phyloP scores from a whole-genome alignment of 495 filamentous ascomycete genomes.

The Lepidopterella palustris region DNA sequence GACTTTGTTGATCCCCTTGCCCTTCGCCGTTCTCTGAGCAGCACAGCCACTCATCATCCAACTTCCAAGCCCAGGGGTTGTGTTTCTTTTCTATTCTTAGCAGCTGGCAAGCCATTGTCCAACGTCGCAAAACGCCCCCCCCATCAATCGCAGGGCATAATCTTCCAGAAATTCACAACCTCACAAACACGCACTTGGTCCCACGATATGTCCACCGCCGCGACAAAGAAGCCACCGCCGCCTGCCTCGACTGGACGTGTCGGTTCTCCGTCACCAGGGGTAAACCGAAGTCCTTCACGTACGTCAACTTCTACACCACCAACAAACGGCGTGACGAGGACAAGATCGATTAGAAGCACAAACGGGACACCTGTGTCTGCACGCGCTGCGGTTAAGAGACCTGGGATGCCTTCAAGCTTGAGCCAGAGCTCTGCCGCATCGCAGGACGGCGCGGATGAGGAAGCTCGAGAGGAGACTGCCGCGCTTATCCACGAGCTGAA shows the following conservation, averaged over 20 bases:
- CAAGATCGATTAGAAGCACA: slow-evolving; percentile 11
- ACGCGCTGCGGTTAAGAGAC: slow-evolving; percentile 28
- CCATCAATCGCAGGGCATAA: not conserved
- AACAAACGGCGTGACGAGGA: slow-evolving; percentile 20
- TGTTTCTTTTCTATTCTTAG: slow-evolving; percentile 2
- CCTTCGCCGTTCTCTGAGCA: not conserved
- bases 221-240: slow-evolving; percentile 1
- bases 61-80: not conserved
- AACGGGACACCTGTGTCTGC: slow-evolving; percentile 30
- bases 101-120: not conserved
- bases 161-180: not conserved
- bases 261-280: not conserved
- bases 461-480: slow-evolving; percentile 62
- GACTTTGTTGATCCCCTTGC: not conserved
- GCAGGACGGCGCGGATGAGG: slow-evolving; percentile 42
- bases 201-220: not conserved
- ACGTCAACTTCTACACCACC: slow-evolving; percentile 1
- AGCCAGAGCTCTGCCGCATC: slow-evolving; percentile 23
- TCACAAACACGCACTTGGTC: not conserved
- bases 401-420: slow-evolving; percentile 24
- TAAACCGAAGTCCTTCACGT: slow-evolving; percentile 1
- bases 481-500: slow-evolving; percentile 80
- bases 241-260: not conserved
- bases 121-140: not conserved
- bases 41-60: not conserved